Evolutionary conservation across 1,284 basidiomycete species (phyloP).

Genomic region (Ganoderma meredithae): DNA sequence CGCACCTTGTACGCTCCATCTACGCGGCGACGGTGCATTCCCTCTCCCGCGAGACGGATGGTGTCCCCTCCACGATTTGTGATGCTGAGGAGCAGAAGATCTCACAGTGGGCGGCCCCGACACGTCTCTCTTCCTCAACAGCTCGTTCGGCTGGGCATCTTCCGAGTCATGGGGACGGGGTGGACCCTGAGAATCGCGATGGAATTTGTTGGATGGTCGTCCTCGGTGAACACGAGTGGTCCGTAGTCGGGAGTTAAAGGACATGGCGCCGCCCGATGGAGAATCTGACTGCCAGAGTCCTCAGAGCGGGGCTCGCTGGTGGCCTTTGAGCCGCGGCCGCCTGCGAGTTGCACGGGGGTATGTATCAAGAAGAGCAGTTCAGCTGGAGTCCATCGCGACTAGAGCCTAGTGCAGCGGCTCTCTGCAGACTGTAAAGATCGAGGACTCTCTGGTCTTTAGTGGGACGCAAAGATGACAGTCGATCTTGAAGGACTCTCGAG

Average conservation of each 20-base stretch:
- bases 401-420: too few relatives aligned
- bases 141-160: conserved; percentile 29
- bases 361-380: background rate
- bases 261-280: conserved; percentile 12
- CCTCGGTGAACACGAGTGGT: conserved; percentile 16
- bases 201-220: conserved; percentile 5
- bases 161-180: conserved; percentile 9
- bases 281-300: background rate
- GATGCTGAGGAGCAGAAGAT: conserved; percentile 19
- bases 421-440: too few relatives aligned
- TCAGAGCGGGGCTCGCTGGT: too few relatives aligned
- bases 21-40: background rate
- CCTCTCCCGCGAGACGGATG: background rate
- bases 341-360: background rate
- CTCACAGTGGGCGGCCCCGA: conserved; percentile 21
- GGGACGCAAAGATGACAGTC: too few relatives aligned
- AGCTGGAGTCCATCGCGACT: background rate
- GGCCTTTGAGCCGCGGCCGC: too few relatives aligned
- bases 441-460: too few relatives aligned
- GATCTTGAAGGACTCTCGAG: too few relatives aligned
- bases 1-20: background rate
- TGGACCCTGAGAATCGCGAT: conserved; percentile 3
- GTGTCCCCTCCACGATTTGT: background rate
- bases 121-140: conserved; percentile 9
- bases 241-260: conserved; percentile 21